Conservation (phyloP, 345 rosid genomes). For the Salix exigua region DNA sequence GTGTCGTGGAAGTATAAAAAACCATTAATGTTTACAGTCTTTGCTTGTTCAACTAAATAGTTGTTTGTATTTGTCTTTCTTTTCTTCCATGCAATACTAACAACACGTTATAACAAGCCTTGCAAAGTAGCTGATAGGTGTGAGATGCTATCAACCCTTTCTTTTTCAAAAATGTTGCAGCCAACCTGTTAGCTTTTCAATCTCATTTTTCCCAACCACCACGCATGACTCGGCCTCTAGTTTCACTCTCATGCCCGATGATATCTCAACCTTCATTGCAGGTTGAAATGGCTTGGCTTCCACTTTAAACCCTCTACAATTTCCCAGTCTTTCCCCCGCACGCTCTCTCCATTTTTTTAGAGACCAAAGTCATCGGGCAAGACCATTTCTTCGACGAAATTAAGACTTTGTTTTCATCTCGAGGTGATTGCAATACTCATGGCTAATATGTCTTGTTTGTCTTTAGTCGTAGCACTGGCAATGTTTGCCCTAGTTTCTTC, state of each 20-base stretch:
- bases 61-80: not conserved
- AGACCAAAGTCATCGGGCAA: not conserved
- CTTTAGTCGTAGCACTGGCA: not conserved
- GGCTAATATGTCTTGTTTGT: constrained; percentile 14
- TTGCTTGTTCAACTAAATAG: no score
- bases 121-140: not conserved
- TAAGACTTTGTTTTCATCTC: not conserved
- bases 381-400: constrained; percentile 2
- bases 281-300: constrained; percentile 16
- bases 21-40: no score
- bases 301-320: constrained; percentile 12
- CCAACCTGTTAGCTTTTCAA: not conserved
- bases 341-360: not conserved
- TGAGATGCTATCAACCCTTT: not conserved
- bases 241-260: constrained; percentile 3
- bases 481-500: not conserved
- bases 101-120: no score
- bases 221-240: constrained; percentile 8
- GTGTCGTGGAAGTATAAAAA: no score
- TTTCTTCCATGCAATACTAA: no score
- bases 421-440: not conserved
- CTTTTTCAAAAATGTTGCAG: not conserved
- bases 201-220: constrained; percentile 33
- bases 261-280: constrained; percentile 27
- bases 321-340: not conserved